Percentiles rank a stretch among this genome's conserved stretches.
These are phyloP conservation scores for Leucoagaricus sp. DNA, from an alignment of 1,284 basidiomycete genomes.

Conservation along the genomic window DNA sequence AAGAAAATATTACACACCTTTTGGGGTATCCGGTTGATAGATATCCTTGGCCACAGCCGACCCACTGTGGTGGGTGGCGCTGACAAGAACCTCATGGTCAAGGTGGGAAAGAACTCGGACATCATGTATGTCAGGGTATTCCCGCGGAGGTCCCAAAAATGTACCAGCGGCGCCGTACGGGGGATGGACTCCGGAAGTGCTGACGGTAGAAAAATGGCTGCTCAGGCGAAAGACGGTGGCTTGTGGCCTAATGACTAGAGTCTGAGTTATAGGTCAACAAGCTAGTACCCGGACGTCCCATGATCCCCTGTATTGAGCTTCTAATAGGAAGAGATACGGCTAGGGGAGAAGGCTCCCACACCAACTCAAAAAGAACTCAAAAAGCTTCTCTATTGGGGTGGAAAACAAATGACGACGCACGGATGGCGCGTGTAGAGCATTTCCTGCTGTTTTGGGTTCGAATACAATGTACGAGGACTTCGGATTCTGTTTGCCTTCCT, in stretches of 20 bases:
- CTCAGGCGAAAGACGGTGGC: no score
- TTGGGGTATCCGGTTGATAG: background rate
- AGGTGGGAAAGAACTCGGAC: slow-evolving; percentile 4
- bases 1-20: background rate
- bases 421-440: no score
- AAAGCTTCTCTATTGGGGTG: background rate
- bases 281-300: no score
- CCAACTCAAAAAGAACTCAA: no score
- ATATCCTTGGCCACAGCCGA: background rate
- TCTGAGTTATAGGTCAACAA: no score
- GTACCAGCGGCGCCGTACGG: background rate
- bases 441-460: background rate
- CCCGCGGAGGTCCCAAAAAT: slow-evolving; percentile 11
- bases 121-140: slow-evolving; percentile 4
- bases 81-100: slow-evolving; percentile 12
- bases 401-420: background rate
- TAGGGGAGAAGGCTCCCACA: no score
- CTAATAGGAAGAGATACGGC: no score
- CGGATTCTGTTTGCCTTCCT: background rate
- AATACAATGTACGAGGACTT: background rate
- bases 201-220: no score
- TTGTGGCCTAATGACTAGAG: no score
- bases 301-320: no score
- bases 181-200: no score
- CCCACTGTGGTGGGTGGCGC: background rate